These are phyloP conservation scores for Suhomyces prunicola DNA, from an alignment of 805 yeast genomes.

Conservation along the genomic window DNA sequence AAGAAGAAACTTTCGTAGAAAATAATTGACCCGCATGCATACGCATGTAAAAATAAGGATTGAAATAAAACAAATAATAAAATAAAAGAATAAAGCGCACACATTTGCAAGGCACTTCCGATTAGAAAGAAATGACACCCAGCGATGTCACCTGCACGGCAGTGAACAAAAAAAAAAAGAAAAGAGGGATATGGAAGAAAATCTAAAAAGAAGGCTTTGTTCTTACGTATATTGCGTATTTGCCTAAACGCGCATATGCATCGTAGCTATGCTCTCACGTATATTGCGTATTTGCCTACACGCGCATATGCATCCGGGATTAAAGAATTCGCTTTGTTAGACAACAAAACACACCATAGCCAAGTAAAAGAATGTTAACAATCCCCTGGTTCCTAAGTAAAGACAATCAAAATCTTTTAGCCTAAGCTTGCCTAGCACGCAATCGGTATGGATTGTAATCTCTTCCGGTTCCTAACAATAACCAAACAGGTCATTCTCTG, in stretches of 20 bases:
- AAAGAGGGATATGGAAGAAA: background rate
- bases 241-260: background rate
- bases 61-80: background rate
- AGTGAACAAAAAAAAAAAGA: background rate
- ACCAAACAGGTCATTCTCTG: background rate
- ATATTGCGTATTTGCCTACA: background rate
- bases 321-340: background rate
- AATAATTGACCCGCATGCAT: background rate
- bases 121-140: background rate
- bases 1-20: background rate
- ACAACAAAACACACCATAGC: background rate
- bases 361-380: background rate
- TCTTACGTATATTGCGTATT: background rate
- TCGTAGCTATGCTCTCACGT: background rate
- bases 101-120: background rate
- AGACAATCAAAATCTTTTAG: background rate
- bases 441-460: background rate
- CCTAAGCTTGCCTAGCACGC: background rate
- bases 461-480: background rate
- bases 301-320: background rate
- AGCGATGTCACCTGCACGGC: background rate
- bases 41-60: background rate
- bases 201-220: background rate
- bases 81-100: background rate
- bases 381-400: background rate